A percentile compares a stretch with the other conserved stretches of the same genome.
phyloP scores from a whole-genome alignment of 2,329 filamentous ascomycete species.

The Cladosporium sphaerospermum region DNA sequence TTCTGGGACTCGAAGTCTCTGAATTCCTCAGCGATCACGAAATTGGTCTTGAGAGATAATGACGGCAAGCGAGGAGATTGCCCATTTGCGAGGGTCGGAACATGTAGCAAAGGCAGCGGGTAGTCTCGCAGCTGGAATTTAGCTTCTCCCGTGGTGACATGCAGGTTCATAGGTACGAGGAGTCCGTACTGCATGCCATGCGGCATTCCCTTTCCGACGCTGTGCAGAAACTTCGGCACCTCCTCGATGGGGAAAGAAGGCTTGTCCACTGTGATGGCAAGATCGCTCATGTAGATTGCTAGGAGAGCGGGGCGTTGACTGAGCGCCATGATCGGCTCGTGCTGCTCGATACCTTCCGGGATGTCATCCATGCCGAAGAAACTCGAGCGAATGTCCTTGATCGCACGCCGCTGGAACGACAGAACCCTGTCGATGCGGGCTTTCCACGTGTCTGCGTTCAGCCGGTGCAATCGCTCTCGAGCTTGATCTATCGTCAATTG shows the following conservation, averaged over 20 bases:
- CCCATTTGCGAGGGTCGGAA: slow-evolving; percentile 71
- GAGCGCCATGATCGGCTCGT: slow-evolving; percentile 78
- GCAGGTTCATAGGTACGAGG: slow-evolving; percentile 81
- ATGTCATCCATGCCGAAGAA: slow-evolving; percentile 80
- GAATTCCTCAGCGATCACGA: slow-evolving; percentile 93
- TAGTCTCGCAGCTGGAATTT: slow-evolving; percentile 86
- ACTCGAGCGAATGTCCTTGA: slow-evolving; percentile 68
- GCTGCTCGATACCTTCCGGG: slow-evolving; percentile 74
- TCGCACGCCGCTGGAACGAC: slow-evolving; percentile 61
- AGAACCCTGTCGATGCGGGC: slow-evolving; percentile 76
- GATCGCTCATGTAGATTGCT: slow-evolving; percentile 71
- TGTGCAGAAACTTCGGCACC: slow-evolving; percentile 75
- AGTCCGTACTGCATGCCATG: slow-evolving; percentile 84
- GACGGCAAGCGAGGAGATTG: slow-evolving; percentile 77
- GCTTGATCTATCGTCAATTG: slow-evolving; percentile 73
- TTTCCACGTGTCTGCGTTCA: slow-evolving; percentile 90
- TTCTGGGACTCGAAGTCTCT: slow-evolving; percentile 73
- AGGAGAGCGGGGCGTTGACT: slow-evolving; percentile 79
- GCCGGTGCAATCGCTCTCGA: slow-evolving; percentile 63
- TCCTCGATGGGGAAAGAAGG: slow-evolving; percentile 82
- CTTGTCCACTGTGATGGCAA: slow-evolving; percentile 82
- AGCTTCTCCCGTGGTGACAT: slow-evolving; percentile 84
- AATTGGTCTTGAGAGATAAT: slow-evolving; percentile 78
- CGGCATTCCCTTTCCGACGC: slow-evolving; percentile 95
- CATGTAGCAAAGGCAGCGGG: slow-evolving; percentile 82